Percentiles rank a stretch among this genome's conserved stretches.
phyloP scores from a whole-genome alignment of 2,329 filamentous ascomycete genomes.

The Cryphonectria naterciae region DNA sequence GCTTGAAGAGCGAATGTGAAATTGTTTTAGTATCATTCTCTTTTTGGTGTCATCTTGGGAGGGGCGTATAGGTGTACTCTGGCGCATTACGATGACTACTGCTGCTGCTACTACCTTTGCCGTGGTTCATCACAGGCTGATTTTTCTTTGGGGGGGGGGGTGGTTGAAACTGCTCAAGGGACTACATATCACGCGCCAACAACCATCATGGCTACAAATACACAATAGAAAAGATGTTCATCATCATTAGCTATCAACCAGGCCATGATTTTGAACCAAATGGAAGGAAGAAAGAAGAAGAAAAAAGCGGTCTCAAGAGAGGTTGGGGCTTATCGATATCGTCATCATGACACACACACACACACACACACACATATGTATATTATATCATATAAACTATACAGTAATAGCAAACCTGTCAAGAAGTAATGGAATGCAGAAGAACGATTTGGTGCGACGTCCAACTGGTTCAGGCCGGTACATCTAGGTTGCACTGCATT shows the following conservation, averaged over 20 bases:
- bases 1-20: constrained; percentile 44
- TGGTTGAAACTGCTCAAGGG: not conserved
- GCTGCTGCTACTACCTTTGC: not conserved
- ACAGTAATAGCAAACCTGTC: not conserved
- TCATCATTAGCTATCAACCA: not conserved
- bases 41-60: not conserved
- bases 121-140: not conserved
- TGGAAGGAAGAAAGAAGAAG: not conserved
- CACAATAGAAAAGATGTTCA: not conserved
- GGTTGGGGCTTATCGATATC: not conserved
- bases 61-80: not conserved
- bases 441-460: not conserved
- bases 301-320: not conserved
- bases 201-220: not conserved
- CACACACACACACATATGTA: too few relatives aligned
- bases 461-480: not conserved
- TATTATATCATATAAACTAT: not conserved
- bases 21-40: not conserved
- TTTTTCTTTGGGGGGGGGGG: not conserved
- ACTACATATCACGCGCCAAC: not conserved
- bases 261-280: not conserved
- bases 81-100: not conserved
- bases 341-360: not conserved
- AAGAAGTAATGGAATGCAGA: not conserved
- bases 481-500: not conserved